Percentiles rank a stretch among this genome's conserved stretches.
phyloP scores from a whole-genome alignment of 2,329 filamentous ascomycete species.

The Monosporascus sp. region DNA sequence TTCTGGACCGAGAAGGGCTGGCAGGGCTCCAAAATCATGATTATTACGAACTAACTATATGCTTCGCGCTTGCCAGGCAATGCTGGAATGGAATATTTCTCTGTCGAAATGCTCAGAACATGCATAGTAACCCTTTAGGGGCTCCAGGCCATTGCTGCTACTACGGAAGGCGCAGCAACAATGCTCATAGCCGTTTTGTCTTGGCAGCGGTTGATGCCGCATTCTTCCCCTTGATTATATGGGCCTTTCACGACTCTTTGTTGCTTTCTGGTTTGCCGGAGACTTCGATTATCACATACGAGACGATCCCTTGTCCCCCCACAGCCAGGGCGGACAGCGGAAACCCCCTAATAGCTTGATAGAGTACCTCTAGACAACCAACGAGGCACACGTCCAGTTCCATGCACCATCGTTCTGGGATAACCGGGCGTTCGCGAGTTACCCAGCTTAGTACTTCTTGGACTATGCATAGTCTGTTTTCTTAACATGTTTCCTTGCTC shows the following conservation, averaged over 20 bases:
- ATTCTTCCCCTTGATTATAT: neutral
- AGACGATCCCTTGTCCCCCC: neutral
- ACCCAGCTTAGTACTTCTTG: too few species aligned
- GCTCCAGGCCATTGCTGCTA: neutral
- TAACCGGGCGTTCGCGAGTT: too few species aligned
- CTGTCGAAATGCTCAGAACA: conserved; percentile 4
- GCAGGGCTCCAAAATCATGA: conserved; percentile 15
- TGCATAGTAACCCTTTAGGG: conserved; percentile 9
- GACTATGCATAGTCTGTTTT: too few species aligned
- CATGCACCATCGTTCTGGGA: too few species aligned
- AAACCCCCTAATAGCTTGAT: neutral
- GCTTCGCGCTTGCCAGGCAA: conserved; percentile 1
- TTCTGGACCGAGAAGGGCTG: conserved; percentile 21
- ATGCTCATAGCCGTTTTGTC: too few species aligned
- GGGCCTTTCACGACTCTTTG: neutral
- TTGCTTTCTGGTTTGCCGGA: neutral
- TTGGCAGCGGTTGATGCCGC: too few species aligned
- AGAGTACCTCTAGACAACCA: neutral
- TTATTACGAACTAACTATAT: conserved; percentile 2
- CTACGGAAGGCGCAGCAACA: neutral
- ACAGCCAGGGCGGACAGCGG: neutral
- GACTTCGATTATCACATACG: neutral
- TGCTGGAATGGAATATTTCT: neutral
- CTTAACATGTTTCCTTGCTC: neutral
- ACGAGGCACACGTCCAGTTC: too few species aligned